phyloP scores from a whole-genome alignment of 345 rosid genomes.

The Salix udensis region DNA sequence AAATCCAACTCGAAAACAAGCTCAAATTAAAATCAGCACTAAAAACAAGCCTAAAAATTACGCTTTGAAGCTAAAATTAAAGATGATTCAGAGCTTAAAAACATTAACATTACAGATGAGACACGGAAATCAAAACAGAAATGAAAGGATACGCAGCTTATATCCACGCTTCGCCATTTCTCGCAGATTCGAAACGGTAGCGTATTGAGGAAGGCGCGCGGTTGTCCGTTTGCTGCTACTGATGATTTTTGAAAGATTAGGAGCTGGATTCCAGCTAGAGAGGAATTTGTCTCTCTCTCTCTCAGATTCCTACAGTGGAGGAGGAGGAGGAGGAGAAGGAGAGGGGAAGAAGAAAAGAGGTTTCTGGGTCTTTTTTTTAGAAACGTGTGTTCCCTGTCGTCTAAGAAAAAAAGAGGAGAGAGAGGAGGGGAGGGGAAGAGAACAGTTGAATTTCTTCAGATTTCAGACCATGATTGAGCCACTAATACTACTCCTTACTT shows the following conservation, averaged over 20 bases:
- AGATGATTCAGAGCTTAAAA: not conserved
- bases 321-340: too few relatives aligned
- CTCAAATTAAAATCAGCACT: not conserved
- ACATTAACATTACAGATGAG: not conserved
- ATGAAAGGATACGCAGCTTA: slow-evolving; percentile 89
- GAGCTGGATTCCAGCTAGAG: slow-evolving; percentile 33
- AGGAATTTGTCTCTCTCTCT: not conserved
- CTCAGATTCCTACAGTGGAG: not conserved
- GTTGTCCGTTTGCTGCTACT: too few relatives aligned
- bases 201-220: not conserved
- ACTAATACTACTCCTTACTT: not conserved
- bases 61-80: slow-evolving; percentile 11
- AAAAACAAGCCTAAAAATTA: not conserved
- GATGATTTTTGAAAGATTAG: not conserved
- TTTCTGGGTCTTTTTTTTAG: not conserved
- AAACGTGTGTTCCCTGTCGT: too few relatives aligned
- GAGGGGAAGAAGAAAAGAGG: not conserved
- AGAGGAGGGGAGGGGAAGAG: too few relatives aligned
- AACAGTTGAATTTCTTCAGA: slow-evolving; percentile 16
- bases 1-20: not conserved
- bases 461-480: slow-evolving; percentile 19
- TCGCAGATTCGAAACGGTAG: not conserved
- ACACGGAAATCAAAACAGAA: slow-evolving; percentile 1
- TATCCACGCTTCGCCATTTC: slow-evolving; percentile 88
- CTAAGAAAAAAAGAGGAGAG: too few relatives aligned